Base-by-base conservation (phyloP, 148 eudicot species). In the Vaccinium darrowii region DNA sequence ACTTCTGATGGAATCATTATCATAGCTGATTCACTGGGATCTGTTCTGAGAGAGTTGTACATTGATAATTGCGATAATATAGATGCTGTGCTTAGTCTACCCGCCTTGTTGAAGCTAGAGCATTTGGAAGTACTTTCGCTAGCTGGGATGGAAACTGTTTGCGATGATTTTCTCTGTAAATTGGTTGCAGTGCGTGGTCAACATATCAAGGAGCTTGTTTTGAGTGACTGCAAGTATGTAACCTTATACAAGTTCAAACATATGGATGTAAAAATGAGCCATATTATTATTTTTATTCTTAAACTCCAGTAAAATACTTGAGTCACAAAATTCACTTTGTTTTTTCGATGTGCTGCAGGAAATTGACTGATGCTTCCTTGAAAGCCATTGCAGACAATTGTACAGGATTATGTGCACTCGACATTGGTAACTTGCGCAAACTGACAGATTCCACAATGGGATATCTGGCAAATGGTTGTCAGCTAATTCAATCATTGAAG, bases 391-490 rank as follows among this genome's bases (percentile, higher is more conserved):
- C 92, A 43, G 88, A 91, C 84, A 92, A 69, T 30, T 97, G 99
- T 82, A 77, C 91, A 56, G 90, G 88, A 54, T 82, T 97, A 88
- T 67, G 86, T 82, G 94, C 90, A 2, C 91, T 97, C 36, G 94
- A 97, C 89, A 90, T 95, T 62, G 81, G 76, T 73, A 88, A 91
- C 81, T 88, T 95, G 92, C 60, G 76, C 79, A 91, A 87, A 85
- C 85, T 97, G 90, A 92, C 98, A 1, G 98, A 97, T 87, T 21
- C 85, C 88, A 88, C 95, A 33, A 76, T 97, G 75, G 94, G 90
- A 76, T 84, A 93, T 86, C 91, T 97, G 87, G 93, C 98, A 21
- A 95, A 93, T 91, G 97, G 98, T 78, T 95, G 98, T 79, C 89
- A 75, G 81, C 79, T 73, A 49, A 89, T 97, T 83, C 86, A 88